Base-by-base conservation (phyloP, 2,329 filamentous ascomycete genomes). In the Catunica adiposa region DNA sequence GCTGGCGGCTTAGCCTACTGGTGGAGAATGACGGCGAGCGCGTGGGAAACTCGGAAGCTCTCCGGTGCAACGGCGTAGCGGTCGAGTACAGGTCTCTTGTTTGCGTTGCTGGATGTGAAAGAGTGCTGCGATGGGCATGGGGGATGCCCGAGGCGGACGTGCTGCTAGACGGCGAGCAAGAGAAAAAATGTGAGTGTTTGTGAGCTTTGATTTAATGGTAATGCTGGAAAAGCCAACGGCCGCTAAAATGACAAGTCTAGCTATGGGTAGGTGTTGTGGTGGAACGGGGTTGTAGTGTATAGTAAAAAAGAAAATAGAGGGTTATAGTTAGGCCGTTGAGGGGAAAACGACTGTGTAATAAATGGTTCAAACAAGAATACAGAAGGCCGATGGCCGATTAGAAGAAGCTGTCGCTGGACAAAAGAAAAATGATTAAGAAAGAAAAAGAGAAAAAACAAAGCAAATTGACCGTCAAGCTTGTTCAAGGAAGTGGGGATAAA, bases 101-200 rank as follows among this genome's bases (percentile, higher is more conserved):
- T 63, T 67, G 74, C 62, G 77, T 65, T 58, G 73, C 71, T 26
- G 74, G 72, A 61, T 75, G 73, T 59, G 76, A 75, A 64, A 79
- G 66, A 62, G 73, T 66, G 65, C 73, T 67, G 63, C 75, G 72
- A 65, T 74, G 75, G 68, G 70, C 70, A 72, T 78, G 74, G 70
- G 75, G 73, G 75, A 80, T 79, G 64, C 74, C 75, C 69, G 72
- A 69, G 59, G 73, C 71, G 56, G 75, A 69, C 57, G 69, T 70
- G 65, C 67, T 75, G 68, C 70, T 77, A 63, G 62, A 20, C 15
- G 44, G 15, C 25, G 11, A 47, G 23, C 25, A 25, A 23, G 20
- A 47, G 44, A 17, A 37, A n/a, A 20, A 26, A 37, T 52, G 50
- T 52, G 11, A 46, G n/a, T 17, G 40, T 47, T 47, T 47, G n/a